Evolutionary conservation across 495 filamentous ascomycete genomes (phyloP), one percentile per base, ranked within the genome.

Genomic region (Penicillium cosmopolitanum): DNA sequence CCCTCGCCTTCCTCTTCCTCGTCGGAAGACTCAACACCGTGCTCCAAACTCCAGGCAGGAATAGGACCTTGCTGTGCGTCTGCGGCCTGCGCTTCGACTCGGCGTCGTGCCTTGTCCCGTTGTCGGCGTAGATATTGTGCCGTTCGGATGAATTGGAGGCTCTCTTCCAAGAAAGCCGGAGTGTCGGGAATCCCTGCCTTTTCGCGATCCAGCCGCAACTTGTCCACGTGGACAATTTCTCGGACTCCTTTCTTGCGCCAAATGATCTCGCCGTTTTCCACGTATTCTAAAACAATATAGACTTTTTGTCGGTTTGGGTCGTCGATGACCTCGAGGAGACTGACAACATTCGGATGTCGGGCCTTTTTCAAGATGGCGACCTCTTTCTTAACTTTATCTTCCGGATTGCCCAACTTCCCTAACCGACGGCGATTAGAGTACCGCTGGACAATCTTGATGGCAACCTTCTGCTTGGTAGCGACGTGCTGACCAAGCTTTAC

Each of bases 301-400:
- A 99, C 96, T 75, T 99, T 99, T 77, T 95, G 94, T 56, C 89
- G 83, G 63, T 91, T 89, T 1, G 93, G 92, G 70, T 99, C 95
- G 66, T 99, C 95, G 66, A 99, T 98, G 66, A 99, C 93, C 73
- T 99, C 95, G 25, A 97, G 82, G 51, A 99, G 79, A 66, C 89
- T 92, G 58, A 98, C 96, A 42, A 99, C 90, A 62, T 98, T 96
- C 15, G 91, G 88, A 74, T 99, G 95, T 13, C 93, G 87, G 46
- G 94, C 95, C 79, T 98, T 98, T 74, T 99, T 99, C 59, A 99
- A 77, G 55, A 99, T 97, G 61, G 95, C 95, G 60, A 99, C 94
- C 77, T 98, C 95, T 68, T 88, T 87, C 78, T 96, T 97, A 57
- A 96, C 93, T 78, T 97, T 97, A 69, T 96, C 91, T 66, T 93